A percentile compares a stretch with the other conserved stretches of the same genome.
phyloP scores from a whole-genome alignment of 768 basidiomycete genomes.

The Suillus weaverae region DNA sequence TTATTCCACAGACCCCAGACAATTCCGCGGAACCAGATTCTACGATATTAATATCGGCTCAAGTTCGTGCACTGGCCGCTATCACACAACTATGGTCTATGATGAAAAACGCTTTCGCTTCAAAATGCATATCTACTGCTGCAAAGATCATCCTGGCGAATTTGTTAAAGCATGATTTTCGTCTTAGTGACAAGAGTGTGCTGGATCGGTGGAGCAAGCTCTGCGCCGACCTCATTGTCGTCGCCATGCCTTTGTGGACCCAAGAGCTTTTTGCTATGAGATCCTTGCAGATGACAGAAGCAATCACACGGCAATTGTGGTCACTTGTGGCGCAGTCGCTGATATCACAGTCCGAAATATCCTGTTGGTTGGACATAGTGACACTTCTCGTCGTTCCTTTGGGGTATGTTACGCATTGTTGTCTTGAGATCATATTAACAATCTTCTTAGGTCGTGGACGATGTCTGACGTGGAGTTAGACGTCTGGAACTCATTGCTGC shows the following conservation, averaged over 20 bases:
- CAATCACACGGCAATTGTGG: conserved; percentile 47
- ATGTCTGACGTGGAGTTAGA: conserved; percentile 43
- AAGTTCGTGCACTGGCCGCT: conserved; percentile 39
- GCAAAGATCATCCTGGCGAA: conserved; percentile 49
- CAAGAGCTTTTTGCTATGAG: conserved; percentile 31
- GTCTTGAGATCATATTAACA: conserved; percentile 4
- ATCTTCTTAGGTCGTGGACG: conserved; percentile 42
- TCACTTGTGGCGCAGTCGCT: conserved; percentile 38
- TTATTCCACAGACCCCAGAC: conserved; percentile 27
- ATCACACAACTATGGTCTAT: conserved; percentile 51
- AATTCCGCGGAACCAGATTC: conserved; percentile 5
- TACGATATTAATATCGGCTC: conserved; percentile 23
- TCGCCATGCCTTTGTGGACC: conserved; percentile 42
- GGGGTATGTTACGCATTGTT: conserved; percentile 34
- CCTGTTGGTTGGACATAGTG: conserved; percentile 42
- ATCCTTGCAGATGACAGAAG: conserved; percentile 24
- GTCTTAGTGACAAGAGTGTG: conserved; percentile 39
- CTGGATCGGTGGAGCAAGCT: conserved; percentile 47
- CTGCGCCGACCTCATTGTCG: conserved; percentile 47
- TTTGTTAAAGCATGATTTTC: conserved; percentile 45
- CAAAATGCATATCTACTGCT: conserved; percentile 39
- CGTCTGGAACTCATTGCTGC: conserved; percentile 43
- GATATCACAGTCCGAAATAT: conserved; percentile 22
- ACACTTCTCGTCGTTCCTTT: conserved; percentile 49
- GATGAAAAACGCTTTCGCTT: conserved; percentile 48